A percentile compares a stretch with the other conserved stretches of the same genome.
Evolutionary conservation across 1,284 basidiomycete genomes (phyloP).

Genomic region (Fistulinella cinereoalba): DNA sequence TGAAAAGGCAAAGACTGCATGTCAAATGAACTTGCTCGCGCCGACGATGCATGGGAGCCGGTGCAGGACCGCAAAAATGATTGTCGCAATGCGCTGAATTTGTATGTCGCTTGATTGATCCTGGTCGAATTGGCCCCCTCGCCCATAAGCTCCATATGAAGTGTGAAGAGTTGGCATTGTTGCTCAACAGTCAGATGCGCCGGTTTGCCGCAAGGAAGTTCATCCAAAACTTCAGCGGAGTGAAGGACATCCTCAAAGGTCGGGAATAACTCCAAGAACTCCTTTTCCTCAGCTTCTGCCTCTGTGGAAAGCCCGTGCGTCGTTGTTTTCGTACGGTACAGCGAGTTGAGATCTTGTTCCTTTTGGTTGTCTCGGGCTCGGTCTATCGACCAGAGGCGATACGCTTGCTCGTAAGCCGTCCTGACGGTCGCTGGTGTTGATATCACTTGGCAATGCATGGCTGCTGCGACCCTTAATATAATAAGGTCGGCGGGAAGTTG

Average conservation of each 20-base stretch:
- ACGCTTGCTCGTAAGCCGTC: constrained; percentile 67
- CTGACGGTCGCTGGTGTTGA: constrained; percentile 40
- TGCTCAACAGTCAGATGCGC: constrained; percentile 14
- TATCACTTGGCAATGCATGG: constrained; percentile 29
- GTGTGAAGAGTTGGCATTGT: constrained; percentile 25
- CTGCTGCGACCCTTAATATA: constrained; percentile 53
- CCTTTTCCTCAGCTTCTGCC: constrained; percentile 74
- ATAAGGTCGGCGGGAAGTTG: constrained; percentile 36
- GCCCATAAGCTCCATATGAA: constrained; percentile 27
- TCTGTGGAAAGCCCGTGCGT: constrained; percentile 65
- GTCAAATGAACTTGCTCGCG: constrained; percentile 29
- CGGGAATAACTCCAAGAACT: constrained; percentile 83
- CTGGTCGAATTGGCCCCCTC: neutral
- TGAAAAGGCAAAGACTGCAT: constrained; percentile 27
- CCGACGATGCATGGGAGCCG: constrained; percentile 5
- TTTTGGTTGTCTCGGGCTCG: constrained; percentile 66
- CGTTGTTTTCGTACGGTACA: constrained; percentile 74
- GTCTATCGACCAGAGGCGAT: constrained; percentile 83
- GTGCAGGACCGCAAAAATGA: constrained; percentile 23
- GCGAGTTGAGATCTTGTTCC: constrained; percentile 63
- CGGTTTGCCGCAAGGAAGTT: constrained; percentile 6
- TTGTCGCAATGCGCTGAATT: constrained; percentile 24
- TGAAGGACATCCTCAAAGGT: constrained; percentile 69
- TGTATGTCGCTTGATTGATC: neutral
- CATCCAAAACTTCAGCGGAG: constrained; percentile 17